Percentiles rank a stretch among this genome's conserved stretches.
phyloP scores from a whole-genome alignment of 2,329 filamentous ascomycete species.

The Chaetomiaceae sp. region DNA sequence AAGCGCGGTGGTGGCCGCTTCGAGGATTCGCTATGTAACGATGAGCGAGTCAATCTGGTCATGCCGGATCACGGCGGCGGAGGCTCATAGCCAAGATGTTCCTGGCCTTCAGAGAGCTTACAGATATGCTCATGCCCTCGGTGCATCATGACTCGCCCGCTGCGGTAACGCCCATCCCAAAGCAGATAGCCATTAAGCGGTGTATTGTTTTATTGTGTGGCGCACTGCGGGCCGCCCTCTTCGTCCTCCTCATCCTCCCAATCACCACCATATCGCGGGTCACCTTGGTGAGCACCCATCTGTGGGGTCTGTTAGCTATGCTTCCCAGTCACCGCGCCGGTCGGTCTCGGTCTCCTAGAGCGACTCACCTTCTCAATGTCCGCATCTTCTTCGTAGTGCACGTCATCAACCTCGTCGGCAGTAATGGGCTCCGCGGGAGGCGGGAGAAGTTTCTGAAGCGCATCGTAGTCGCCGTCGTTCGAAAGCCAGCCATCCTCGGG shows the following conservation, averaged over 20 bases:
- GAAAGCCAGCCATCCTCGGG: constrained; percentile 80
- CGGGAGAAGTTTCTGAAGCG: constrained; percentile 72
- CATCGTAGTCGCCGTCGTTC: constrained; percentile 65
- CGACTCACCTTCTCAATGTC: constrained; percentile 70
- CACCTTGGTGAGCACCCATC: constrained; percentile 69
- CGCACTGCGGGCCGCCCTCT: constrained; percentile 61
- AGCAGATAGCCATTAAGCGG: constrained; percentile 4
- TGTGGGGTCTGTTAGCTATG: constrained; percentile 30
- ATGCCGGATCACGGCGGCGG: not conserved
- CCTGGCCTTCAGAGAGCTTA: not conserved
- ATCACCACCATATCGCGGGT: constrained; percentile 59
- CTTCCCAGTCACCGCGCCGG: too few species aligned
- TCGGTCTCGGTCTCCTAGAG: too few species aligned
- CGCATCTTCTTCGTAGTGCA: constrained; percentile 77
- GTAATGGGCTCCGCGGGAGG: constrained; percentile 56
- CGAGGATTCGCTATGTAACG: not conserved
- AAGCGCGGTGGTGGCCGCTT: not conserved
- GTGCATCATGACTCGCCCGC: not conserved
- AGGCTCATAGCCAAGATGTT: not conserved
- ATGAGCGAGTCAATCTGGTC: not conserved
- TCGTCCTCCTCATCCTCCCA: constrained; percentile 72
- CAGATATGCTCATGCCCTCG: not conserved
- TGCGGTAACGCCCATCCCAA: not conserved
- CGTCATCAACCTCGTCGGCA: constrained; percentile 77
- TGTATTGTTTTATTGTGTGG: constrained; percentile 55